Evolutionary conservation across 805 yeast genomes (phyloP), one percentile per base, ranked within the genome.

Genomic region (Myxozyma neotropica): DNA sequence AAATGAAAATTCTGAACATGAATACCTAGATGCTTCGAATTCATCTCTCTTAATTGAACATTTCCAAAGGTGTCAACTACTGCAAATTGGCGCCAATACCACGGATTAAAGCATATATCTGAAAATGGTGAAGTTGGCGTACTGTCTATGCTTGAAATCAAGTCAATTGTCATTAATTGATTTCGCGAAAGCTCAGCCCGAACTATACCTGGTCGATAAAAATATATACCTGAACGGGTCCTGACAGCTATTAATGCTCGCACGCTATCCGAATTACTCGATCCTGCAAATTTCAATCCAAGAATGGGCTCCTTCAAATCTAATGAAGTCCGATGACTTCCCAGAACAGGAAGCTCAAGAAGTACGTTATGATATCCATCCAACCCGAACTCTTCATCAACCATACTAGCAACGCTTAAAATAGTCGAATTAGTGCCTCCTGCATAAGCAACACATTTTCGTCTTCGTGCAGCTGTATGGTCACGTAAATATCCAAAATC

Each of bases 11-110:
- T 10, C 35, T 40, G 50, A 21, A 26, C 8, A 23, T 39, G 23
- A 8, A 21, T 17, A 12, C 33, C 48, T 19, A 27, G 35, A 21
- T 38, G 13, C 31, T 29, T 43, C 2, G 35, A 12, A 17, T 38
- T 45, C 45, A 19, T 33, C 43, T 26, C 38, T 4, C 38, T 15
- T 21, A 53, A 15, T 21, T 31, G 29, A 12, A 53, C 27, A 17
- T 36, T 46, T 0, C 85, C 85, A 31, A 72, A 70, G 5, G 75
- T 67, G 65, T 81, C 84, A 3, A 80, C 68, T 2, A 74, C 64
- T 3, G 71, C 73, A 57, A 79, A 64, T 26, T 66, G 65, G 10
- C 63, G 55, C 54, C 63, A 59, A 24, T 71, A 68, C 63, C 68
- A 69, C 0, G 79, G 79, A 55, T 73, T 73, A 58, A 78, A 77